Percentiles rank a stretch among this genome's conserved stretches.
These are phyloP conservation scores for Desmodesmus armatus DNA, from an alignment of 139 green algal species.

Conservation along the genomic window DNA sequence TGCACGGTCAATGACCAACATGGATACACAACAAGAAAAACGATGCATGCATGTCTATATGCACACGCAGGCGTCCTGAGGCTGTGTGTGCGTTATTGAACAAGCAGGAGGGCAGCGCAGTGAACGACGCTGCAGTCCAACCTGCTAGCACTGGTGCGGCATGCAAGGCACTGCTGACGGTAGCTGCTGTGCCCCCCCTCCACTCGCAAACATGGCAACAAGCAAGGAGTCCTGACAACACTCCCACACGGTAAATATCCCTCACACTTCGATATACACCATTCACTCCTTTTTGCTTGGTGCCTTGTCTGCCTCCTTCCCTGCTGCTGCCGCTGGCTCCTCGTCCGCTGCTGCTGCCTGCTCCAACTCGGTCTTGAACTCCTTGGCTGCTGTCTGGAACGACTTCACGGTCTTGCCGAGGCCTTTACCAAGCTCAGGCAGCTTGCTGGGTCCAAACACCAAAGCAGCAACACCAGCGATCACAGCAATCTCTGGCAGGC, in stretches of 20 bases:
- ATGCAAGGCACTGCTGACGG: too few relatives aligned
- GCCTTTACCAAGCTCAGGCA: slow-evolving; percentile 93
- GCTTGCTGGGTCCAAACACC: slow-evolving; percentile 94
- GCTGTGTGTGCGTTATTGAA: too few relatives aligned
- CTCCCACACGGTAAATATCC: neutral
- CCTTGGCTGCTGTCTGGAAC: slow-evolving; percentile 91
- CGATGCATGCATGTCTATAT: too few relatives aligned
- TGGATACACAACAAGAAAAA: too few relatives aligned
- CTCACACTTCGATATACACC: too few relatives aligned
- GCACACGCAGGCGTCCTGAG: too few relatives aligned
- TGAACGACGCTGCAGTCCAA: too few relatives aligned
- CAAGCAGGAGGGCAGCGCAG: too few relatives aligned
- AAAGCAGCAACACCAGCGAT: slow-evolving; percentile 89
- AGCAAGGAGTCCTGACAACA: neutral
- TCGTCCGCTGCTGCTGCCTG: slow-evolving; percentile 52
- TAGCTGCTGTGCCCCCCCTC: too few relatives aligned
- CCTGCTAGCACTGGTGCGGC: too few relatives aligned
- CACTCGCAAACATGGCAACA: too few relatives aligned
- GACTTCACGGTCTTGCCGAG: slow-evolving; percentile 95
- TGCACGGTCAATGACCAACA: too few relatives aligned
- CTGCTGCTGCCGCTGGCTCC: slow-evolving; percentile 46
- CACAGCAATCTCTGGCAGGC: slow-evolving; percentile 87
- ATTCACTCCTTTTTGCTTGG: slow-evolving; percentile 25
- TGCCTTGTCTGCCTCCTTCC: neutral
- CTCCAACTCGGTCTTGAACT: slow-evolving; percentile 83